These are phyloP conservation scores for Coemansia sp. DNA, from an alignment of 192 early-diverging fungal species.

Conservation along the genomic window DNA sequence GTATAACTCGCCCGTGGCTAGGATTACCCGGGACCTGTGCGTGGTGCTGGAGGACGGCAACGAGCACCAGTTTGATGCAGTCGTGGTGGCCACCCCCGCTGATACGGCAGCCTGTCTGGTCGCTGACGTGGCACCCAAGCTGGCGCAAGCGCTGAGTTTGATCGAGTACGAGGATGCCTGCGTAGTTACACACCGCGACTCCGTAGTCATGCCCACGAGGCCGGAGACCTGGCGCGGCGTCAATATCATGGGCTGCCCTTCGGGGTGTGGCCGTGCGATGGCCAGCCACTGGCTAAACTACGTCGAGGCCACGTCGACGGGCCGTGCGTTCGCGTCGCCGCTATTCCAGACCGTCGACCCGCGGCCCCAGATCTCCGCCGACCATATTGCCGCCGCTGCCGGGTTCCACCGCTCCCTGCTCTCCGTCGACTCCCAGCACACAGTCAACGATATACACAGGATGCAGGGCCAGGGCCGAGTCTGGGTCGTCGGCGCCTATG, in stretches of 20 bases:
- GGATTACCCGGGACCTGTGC: neutral
- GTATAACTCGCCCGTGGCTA: constrained; percentile 12
- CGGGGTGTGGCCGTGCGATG: constrained; percentile 18
- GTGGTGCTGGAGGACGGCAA: constrained; percentile 2
- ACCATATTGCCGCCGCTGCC: constrained; percentile 44
- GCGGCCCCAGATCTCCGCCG: constrained; percentile 40
- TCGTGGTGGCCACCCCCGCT: constrained; percentile 48
- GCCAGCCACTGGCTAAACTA: constrained; percentile 56
- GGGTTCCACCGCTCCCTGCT: constrained; percentile 62
- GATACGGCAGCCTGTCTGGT: constrained; percentile 31
- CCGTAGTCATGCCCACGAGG: constrained; percentile 42
- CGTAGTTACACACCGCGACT: constrained; percentile 50
- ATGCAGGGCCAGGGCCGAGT: constrained; percentile 39
- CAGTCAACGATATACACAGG: constrained; percentile 52
- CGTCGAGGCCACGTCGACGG: constrained; percentile 53
- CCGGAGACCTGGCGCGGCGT: constrained; percentile 49
- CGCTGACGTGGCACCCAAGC: constrained; percentile 17
- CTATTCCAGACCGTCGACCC: constrained; percentile 68
- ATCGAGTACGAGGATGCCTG: constrained; percentile 49
- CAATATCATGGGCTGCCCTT: constrained; percentile 25
- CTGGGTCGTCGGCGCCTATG: constrained; percentile 65
- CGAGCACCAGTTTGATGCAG: constrained; percentile 30
- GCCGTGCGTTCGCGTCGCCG: constrained; percentile 27
- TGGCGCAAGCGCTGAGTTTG: constrained; percentile 35
- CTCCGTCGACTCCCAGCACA: constrained; percentile 57